Base-by-base conservation (phyloP, 169 alveolate species). In the Eimeria tenella region DNA sequence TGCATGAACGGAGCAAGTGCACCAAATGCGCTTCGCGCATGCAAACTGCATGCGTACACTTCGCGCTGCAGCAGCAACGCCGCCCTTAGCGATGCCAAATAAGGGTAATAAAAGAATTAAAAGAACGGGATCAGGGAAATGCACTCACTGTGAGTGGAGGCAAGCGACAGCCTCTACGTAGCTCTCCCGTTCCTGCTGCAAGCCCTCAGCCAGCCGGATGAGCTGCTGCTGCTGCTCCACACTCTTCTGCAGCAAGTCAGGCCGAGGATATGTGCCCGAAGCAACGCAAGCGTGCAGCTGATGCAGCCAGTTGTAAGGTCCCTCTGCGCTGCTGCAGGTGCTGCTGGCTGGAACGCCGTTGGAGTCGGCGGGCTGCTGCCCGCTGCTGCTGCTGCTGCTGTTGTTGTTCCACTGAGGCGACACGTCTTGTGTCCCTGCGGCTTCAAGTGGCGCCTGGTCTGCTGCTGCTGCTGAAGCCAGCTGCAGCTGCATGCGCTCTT, bases 161-260 rank as follows among this genome's bases (percentile, higher is more conserved):
- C 86, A 73, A 4, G 94, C 88, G 56, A 90, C 94, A 17, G 94
- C 94, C 25, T 74, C 94, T 0, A 90, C 89, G 53, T 90, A 90
- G 73, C 86, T 79, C 21, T 90, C 94, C 62, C 94, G 56, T 50
- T 90, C 94, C 65, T 90, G 89, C 79, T 90, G 89, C 82, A 90
- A 73, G 4, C 88, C 79, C 65, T 75, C 89, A 1, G 89, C 94
- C 6, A 74, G 70, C 21, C 94, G 42, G 8, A 90, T 58, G 52
- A 90, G 90, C 63, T 90, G 94, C 88, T 90, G 94, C 82, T 90
- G 94, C 74, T 90, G 82, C 75, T 90, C 94, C 25, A 75, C 94
- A 60, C 94, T 81, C 53, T 81, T 56, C 70, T 73, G 88, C 56
- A 90, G 94, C 90, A 90, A 50, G 25, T 90, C 94, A 3, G 75